A percentile compares a stretch with the other conserved stretches of the same genome.
Evolutionary conservation across 495 filamentous ascomycete genomes (phyloP).

Genomic region (Parmelia sp.): DNA sequence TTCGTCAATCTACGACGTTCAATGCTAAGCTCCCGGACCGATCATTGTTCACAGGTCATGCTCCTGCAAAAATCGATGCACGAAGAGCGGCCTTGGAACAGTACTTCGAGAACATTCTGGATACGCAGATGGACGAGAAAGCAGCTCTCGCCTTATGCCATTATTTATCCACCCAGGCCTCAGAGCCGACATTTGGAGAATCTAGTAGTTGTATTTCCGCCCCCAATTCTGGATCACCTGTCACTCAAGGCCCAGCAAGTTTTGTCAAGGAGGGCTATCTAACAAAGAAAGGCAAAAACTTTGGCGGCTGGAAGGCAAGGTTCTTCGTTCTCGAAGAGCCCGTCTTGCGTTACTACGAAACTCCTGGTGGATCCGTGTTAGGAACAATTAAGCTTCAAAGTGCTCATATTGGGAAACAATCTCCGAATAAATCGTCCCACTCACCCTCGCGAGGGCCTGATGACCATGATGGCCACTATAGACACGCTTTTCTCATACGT

Average conservation of each 20-base stretch:
- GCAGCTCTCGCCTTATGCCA: constrained; percentile 78
- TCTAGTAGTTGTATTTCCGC: constrained; percentile 42
- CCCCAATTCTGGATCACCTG: constrained; percentile 36
- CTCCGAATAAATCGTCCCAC: constrained; percentile 49
- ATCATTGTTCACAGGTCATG: constrained; percentile 82
- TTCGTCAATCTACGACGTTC: constrained; percentile 65
- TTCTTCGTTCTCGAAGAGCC: constrained; percentile 92
- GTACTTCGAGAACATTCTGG: constrained; percentile 78
- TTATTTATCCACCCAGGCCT: constrained; percentile 79
- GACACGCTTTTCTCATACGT: constrained; percentile 89
- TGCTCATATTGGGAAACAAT: constrained; percentile 91
- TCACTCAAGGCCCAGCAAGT: constrained; percentile 49
- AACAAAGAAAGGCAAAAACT: constrained; percentile 95
- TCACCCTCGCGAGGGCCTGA: constrained; percentile 58
- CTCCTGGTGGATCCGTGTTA: constrained; percentile 77
- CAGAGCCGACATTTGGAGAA: constrained; percentile 69
- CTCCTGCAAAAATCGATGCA: constrained; percentile 88
- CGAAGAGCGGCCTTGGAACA: constrained; percentile 71
- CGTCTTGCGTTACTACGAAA: constrained; percentile 84
- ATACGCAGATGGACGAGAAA: constrained; percentile 70
- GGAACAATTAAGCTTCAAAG: constrained; percentile 87
- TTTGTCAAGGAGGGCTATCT: constrained; percentile 84
- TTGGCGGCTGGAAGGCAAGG: constrained; percentile 97
- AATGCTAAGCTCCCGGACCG: constrained; percentile 72
- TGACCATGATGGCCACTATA: constrained; percentile 87